These are phyloP conservation scores for Pelargonium cotyledonis DNA, from an alignment of 441 rosid species.

Conservation along the genomic window DNA sequence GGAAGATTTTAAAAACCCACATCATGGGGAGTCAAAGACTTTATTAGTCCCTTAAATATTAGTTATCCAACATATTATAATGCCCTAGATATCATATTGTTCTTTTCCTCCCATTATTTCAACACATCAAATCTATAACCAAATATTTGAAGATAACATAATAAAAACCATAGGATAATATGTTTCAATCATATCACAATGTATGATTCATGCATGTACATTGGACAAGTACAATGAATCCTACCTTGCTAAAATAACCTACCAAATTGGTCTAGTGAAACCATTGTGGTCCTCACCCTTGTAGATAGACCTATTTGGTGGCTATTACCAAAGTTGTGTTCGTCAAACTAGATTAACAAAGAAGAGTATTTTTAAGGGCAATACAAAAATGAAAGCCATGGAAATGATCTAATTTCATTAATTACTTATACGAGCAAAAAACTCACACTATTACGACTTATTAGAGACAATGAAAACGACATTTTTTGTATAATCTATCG, in stretches of 20 bases:
- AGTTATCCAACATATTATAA: not conserved
- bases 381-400: too few species aligned
- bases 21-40: too few species aligned
- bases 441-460: too few species aligned
- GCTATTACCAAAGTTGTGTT: not conserved
- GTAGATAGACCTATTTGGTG: not conserved
- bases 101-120: constrained; percentile 28
- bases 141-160: constrained; percentile 22
- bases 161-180: not conserved
- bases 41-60: too few species aligned
- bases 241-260: too few species aligned
- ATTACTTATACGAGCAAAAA: too few species aligned
- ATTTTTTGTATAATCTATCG: too few species aligned
- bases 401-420: too few species aligned
- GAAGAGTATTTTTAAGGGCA: not conserved
- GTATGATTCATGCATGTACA: not conserved
- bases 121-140: constrained; percentile 21
- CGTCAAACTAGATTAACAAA: not conserved
- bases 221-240: not conserved
- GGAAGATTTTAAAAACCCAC: too few species aligned
- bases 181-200: not conserved
- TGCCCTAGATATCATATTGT: not conserved
- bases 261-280: not conserved
- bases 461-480: too few species aligned
- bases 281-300: not conserved